These are phyloP conservation scores for Blastocladiella emersonii DNA, from an alignment of 371 early-diverging fungal genomes.

Conservation along the genomic window DNA sequence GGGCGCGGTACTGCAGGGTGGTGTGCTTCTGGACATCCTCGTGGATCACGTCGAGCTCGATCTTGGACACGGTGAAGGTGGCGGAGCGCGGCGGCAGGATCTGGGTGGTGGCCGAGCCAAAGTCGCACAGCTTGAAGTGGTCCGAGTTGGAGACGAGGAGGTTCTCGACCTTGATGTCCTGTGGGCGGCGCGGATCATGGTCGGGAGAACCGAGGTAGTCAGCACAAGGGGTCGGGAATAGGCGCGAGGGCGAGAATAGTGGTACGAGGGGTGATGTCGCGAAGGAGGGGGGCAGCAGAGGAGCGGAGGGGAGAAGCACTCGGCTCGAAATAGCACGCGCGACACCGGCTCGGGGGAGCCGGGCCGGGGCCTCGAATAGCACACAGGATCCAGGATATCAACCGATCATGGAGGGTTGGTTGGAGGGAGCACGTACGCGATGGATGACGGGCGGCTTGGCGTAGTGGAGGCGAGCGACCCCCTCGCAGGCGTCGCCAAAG, in stretches of 20 bases:
- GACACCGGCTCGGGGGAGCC: too few relatives aligned
- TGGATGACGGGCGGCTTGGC: conserved; percentile 39
- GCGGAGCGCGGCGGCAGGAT: conserved; percentile 36
- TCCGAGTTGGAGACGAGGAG: conserved; percentile 23
- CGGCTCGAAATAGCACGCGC: too few relatives aligned
- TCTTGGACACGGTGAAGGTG: conserved; percentile 20
- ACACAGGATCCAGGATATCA: neutral
- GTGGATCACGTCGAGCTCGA: conserved; percentile 58
- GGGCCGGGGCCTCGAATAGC: too few relatives aligned
- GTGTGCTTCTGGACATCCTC: conserved; percentile 75
- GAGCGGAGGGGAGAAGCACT: too few relatives aligned
- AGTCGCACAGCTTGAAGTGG: conserved; percentile 80
- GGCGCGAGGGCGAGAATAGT: neutral
- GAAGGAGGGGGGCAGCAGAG: too few relatives aligned
- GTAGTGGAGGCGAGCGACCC: conserved; percentile 79
- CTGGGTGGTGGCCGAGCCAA: conserved; percentile 72
- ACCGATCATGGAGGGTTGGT: neutral
- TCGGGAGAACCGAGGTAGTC: too few relatives aligned
- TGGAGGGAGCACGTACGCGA: neutral
- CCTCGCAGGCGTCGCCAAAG: conserved; percentile 72
- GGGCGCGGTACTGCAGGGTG: conserved; percentile 84
- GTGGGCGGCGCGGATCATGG: too few relatives aligned
- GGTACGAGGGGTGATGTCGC: too few relatives aligned
- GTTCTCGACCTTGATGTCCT: conserved; percentile 74
- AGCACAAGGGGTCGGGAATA: too few relatives aligned